Evolutionary conservation across 2,329 filamentous ascomycete genomes (phyloP), one percentile per base, ranked within the genome.

Genomic region (Colletotrichum australisinense): DNA sequence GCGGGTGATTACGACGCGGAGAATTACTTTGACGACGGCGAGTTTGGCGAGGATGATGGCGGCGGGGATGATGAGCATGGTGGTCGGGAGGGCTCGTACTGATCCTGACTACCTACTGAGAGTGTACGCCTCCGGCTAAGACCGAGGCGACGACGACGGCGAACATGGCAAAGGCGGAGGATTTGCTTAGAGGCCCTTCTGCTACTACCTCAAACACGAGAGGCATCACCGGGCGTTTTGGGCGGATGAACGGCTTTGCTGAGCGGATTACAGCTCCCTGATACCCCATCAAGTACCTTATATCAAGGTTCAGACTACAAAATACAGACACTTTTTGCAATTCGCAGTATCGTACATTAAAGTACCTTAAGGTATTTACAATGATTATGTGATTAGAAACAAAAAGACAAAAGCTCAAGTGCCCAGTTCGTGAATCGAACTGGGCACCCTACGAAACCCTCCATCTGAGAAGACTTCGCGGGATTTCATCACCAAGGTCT

Each of bases 1-100:
- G 89, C 87, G 1, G 89, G 89, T 8, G 89, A 91, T 73, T 91
- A 91, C 78, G 87, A 91, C 57, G 89, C 89, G 2, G 89, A 91
- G 77, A 85, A 85, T 11, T 91, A 91, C 81, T 91, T 91, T 78
- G 89, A 91, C 73, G 88, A 86, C 28, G 88, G 88, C 14, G 88
- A 89, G 74, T 88, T 90, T 28, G 86, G 88, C 65, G 85, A 86
- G 46, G 86, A 87, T 26, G 88, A 88, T 59, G 86, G 86, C 60
- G 87, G 84, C 4, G 86, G 86, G 11, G 86, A 86, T 8, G 88
- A 88, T 28, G 89, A 88, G 42, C 88, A 83, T 53, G 84, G 85
- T 4, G 70, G 62, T 19, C 46, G 56, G 14, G 65, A 73, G 2
- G 71, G 71, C 11, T 73, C 71, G 22, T 73, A 73, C 32, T 73